These are phyloP conservation scores for Aspergillus quadrilineatus DNA, from an alignment of 2,329 filamentous ascomycete species.

Conservation along the genomic window DNA sequence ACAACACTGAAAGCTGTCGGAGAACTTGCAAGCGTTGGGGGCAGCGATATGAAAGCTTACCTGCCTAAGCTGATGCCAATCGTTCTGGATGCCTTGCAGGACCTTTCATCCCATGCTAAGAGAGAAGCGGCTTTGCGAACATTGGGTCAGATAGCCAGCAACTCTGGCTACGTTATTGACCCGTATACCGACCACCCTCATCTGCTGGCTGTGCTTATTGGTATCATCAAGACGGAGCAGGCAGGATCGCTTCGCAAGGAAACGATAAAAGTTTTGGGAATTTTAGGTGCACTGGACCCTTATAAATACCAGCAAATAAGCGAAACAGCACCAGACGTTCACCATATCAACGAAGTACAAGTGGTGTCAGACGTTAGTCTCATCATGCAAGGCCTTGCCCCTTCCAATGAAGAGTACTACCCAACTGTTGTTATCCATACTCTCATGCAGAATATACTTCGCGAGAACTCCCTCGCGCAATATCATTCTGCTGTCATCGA, in stretches of 20 bases:
- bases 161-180: slow-evolving; percentile 95
- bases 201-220: slow-evolving; percentile 85
- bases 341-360: slow-evolving; percentile 66
- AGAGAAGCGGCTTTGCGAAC: slow-evolving; percentile 88
- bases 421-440: slow-evolving; percentile 97
- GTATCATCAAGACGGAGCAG: slow-evolving; percentile 90
- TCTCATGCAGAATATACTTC: slow-evolving; percentile 78
- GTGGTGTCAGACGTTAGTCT: slow-evolving; percentile 86
- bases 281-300: slow-evolving; percentile 88
- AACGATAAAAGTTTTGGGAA: slow-evolving; percentile 95
- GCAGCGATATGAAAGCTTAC: slow-evolving; percentile 89
- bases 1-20: slow-evolving; percentile 95
- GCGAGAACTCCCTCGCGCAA: slow-evolving; percentile 82
- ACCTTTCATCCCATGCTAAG: slow-evolving; percentile 86
- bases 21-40: slow-evolving; percentile 88
- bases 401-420: slow-evolving; percentile 97
- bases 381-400: slow-evolving; percentile 96
- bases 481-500: slow-evolving; percentile 94
- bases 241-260: slow-evolving; percentile 83
- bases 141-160: slow-evolving; percentile 87
- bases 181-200: slow-evolving; percentile 95
- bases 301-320: slow-evolving; percentile 94
- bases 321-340: slow-evolving; percentile 80
- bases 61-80: slow-evolving; percentile 91
- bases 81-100: slow-evolving; percentile 89